A percentile compares a stretch with the other conserved stretches of the same genome.
Evolutionary conservation across 257 asterid species (phyloP).

Genomic region (Jasminum sambac): DNA sequence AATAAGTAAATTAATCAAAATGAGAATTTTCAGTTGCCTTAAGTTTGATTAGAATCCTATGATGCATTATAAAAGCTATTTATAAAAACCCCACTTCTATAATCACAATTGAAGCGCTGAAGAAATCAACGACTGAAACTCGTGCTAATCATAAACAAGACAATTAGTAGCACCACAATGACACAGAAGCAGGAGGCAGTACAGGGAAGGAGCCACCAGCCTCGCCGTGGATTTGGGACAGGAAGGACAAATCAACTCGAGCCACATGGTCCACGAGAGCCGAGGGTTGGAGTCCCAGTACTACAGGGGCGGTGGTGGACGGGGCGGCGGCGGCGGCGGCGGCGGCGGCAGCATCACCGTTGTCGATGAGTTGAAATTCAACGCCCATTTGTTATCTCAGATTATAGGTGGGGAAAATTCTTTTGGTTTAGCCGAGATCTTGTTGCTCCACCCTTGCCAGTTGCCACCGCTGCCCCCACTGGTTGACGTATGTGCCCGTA

Average conservation of each 20-base stretch:
- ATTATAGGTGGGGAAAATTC: slow-evolving; percentile 3
- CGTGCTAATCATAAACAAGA: background rate
- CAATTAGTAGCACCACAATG: background rate
- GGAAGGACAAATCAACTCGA: slow-evolving; percentile 75
- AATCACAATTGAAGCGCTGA: slow-evolving; percentile 7
- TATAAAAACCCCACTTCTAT: background rate
- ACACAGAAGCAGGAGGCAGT: slow-evolving; percentile 24
- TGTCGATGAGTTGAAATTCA: slow-evolving; percentile 44
- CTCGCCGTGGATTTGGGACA: slow-evolving; percentile 84
- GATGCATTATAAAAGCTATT: background rate
- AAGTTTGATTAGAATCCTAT: background rate
- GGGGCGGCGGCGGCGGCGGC: background rate
- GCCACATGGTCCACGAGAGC: slow-evolving; percentile 93
- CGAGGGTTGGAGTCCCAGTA: slow-evolving; percentile 82
- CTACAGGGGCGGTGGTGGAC: slow-evolving; percentile 45
- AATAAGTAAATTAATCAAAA: no score
- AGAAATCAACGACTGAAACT: background rate
- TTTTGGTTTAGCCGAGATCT: background rate
- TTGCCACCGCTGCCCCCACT: background rate
- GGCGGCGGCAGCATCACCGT: slow-evolving; percentile 8
- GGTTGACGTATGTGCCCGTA: background rate
- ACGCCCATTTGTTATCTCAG: slow-evolving; percentile 51
- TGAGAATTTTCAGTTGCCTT: background rate
- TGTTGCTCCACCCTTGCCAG: background rate
- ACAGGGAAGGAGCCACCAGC: slow-evolving; percentile 95